phyloP scores from a whole-genome alignment of 2,329 filamentous ascomycete species.

The Phyllachora maydis region DNA sequence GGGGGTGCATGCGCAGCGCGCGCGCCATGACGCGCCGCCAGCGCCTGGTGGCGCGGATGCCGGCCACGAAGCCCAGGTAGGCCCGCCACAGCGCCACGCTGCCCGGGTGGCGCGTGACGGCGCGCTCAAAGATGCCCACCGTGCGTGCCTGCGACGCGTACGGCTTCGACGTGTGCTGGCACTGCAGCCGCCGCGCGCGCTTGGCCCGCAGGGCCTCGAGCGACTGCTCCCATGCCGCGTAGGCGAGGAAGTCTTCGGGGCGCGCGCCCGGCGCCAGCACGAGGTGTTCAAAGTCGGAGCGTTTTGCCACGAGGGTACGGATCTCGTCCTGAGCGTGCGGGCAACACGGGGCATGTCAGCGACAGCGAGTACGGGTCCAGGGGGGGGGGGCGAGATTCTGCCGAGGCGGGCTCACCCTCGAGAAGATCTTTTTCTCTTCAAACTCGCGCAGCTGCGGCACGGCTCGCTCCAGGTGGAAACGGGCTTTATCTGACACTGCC shows the following conservation, averaged over 20 bases:
- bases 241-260: conserved; percentile 63
- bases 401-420: conserved; percentile 42
- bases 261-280: conserved; percentile 64
- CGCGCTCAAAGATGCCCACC: conserved; percentile 77
- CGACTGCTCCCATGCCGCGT: conserved; percentile 52
- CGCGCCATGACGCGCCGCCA: conserved; percentile 44
- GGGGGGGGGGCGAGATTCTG: conserved; percentile 1
- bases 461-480: conserved; percentile 82
- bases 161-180: conserved; percentile 46
- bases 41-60: conserved; percentile 42
- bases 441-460: conserved; percentile 86
- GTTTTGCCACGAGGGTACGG: conserved; percentile 66
- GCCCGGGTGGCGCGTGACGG: conserved; percentile 64
- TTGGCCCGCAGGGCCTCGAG: conserved; percentile 63
- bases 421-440: conserved; percentile 81
- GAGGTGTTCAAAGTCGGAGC: conserved; percentile 83
- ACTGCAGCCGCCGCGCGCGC: conserved; percentile 59
- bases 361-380: conserved; percentile 2
- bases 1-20: conserved; percentile 69
- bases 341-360: conserved; percentile 1
- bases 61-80: conserved; percentile 65
- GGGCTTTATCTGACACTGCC: conserved; percentile 76
- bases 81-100: conserved; percentile 72
- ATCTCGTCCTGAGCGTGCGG: conserved; percentile 53
- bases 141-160: conserved; percentile 63